Evolutionary conservation across 306 rosid genomes (phyloP).

Genomic region (Ceratonia siliqua): DNA sequence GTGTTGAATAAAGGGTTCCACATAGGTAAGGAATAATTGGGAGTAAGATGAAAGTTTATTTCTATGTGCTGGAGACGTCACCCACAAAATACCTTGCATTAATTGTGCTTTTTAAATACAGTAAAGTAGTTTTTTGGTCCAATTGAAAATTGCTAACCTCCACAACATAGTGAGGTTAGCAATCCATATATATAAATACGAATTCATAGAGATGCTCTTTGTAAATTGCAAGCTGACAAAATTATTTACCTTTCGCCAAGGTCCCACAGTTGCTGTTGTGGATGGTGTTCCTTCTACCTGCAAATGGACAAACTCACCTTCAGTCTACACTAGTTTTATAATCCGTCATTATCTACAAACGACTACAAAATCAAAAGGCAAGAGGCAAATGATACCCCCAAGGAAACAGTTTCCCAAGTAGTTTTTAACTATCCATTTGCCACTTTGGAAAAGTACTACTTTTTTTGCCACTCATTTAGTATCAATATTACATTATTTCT

Average conservation of each 20-base stretch:
- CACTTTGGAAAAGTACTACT: neutral
- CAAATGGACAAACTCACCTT: constrained; percentile 27
- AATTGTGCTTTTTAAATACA: too few relatives aligned
- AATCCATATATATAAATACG: too few relatives aligned
- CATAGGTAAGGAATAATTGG: too few relatives aligned
- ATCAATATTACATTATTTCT: neutral
- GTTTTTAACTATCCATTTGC: neutral
- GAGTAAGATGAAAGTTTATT: neutral
- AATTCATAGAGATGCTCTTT: constrained; percentile 2
- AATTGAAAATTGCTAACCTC: too few relatives aligned
- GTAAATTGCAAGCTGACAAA: constrained; percentile 19
- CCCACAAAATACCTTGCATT: too few relatives aligned
- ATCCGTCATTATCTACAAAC: constrained; percentile 21
- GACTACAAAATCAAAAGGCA: constrained; percentile 27
- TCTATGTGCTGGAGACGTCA: neutral
- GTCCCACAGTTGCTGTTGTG: constrained; percentile 77
- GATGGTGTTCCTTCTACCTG: constrained; percentile 87
- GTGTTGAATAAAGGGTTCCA: neutral
- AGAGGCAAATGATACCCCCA: neutral
- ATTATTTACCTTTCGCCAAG: constrained; percentile 91
- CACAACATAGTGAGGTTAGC: too few relatives aligned
- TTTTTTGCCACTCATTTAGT: neutral
- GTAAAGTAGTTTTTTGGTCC: too few relatives aligned
- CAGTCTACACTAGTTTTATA: constrained; percentile 6
- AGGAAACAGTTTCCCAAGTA: neutral